phyloP scores from a whole-genome alignment of 23 red algal species.

The Gracilaria gracilis region DNA sequence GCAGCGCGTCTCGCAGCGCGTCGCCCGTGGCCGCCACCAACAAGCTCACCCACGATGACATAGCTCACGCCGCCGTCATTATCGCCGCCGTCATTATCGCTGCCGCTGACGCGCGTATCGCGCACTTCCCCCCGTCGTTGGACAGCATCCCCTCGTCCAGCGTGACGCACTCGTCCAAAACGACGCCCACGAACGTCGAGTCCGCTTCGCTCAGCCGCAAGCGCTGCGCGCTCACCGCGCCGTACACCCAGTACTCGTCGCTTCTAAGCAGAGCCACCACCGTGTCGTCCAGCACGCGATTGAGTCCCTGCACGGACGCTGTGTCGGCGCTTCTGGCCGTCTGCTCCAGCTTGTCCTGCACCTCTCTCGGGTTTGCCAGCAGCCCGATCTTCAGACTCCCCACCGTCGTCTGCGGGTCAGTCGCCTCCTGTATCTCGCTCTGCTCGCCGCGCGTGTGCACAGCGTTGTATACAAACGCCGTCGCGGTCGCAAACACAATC shows the following conservation, averaged over 20 bases:
- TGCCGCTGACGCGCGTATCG: background rate
- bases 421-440: background rate
- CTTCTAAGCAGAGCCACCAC: constrained; percentile 60
- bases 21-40: no score
- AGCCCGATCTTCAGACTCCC: background rate
- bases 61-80: no score
- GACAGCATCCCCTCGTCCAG: constrained; percentile 65
- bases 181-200: constrained; percentile 22
- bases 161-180: constrained; percentile 63
- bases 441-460: background rate
- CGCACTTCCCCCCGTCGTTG: constrained; percentile 56
- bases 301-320: constrained; percentile 37
- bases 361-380: no score
- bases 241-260: constrained; percentile 85
- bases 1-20: no score
- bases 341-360: no score
- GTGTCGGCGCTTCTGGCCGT: constrained; percentile 41
- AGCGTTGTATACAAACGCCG: constrained; percentile 3
- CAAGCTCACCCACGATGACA: no score
- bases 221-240: background rate
- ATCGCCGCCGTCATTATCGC: no score
- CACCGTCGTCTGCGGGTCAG: constrained; percentile 23
- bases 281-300: constrained; percentile 68
- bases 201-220: constrained; percentile 30
- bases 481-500: constrained; percentile 12